Conservation (phyloP, 352 stramenopile species). For the Phytophthora sansomeana region DNA sequence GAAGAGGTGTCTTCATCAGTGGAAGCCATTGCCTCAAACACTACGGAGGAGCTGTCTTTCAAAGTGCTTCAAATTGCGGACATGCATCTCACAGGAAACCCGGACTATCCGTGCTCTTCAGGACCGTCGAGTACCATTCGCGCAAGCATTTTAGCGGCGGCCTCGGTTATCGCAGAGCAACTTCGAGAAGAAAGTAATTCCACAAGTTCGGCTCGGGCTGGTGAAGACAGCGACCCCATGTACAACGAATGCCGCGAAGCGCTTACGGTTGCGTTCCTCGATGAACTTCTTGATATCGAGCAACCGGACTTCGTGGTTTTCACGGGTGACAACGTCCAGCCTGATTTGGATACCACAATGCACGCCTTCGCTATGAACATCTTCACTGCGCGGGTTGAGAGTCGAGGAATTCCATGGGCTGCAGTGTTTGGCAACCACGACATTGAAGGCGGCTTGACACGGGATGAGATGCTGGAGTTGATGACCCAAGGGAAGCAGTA, state of each 20-base stretch:
- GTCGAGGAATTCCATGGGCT: constrained; percentile 57
- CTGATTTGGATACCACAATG: constrained; percentile 23
- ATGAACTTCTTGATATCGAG: constrained; percentile 64
- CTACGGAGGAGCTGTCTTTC: constrained; percentile 45
- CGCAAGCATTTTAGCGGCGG: constrained; percentile 33
- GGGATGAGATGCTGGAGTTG: constrained; percentile 51
- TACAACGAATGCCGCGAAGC: constrained; percentile 53
- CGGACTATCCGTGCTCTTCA: constrained; percentile 40
- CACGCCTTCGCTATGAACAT: constrained; percentile 44
- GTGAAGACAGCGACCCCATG: constrained; percentile 28
- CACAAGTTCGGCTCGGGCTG: constrained; percentile 21
- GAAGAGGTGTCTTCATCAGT: constrained; percentile 38
- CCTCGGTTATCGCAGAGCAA: constrained; percentile 35
- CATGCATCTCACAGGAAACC: constrained; percentile 63
- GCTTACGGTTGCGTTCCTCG: constrained; percentile 57
- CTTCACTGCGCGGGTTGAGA: constrained; percentile 48
- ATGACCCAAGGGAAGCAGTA: constrained; percentile 43
- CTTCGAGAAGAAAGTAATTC: constrained; percentile 32
- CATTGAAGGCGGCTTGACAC: constrained; percentile 50
- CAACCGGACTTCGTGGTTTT: constrained; percentile 76
- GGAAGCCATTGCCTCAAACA: constrained; percentile 34
- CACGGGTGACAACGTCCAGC: constrained; percentile 69
- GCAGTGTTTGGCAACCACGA: constrained; percentile 79
- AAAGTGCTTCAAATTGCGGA: constrained; percentile 79
- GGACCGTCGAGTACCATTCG: constrained; percentile 27